Evolutionary conservation across 768 basidiomycete genomes (phyloP).

Genomic region (Russula ochroleuca): DNA sequence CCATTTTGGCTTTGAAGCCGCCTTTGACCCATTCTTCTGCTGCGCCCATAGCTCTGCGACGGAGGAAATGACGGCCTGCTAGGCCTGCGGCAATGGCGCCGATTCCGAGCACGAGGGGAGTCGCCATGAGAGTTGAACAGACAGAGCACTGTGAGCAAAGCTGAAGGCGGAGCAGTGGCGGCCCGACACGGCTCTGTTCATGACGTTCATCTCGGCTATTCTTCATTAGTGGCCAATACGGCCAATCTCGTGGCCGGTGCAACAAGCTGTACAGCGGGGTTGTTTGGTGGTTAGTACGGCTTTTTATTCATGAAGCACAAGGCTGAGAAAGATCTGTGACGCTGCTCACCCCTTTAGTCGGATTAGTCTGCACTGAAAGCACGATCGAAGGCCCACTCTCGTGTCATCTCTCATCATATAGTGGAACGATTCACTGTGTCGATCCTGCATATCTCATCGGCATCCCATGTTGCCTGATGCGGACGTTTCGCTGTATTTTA

Average conservation of each 20-base stretch:
- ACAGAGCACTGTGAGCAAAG: neutral
- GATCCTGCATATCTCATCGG: neutral
- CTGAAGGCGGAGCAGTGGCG: neutral
- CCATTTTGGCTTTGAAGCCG: conserved; percentile 96
- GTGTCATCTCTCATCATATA: neutral
- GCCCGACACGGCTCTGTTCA: neutral
- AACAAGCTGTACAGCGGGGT: neutral
- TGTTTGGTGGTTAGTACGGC: neutral
- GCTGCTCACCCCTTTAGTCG: too few relatives aligned
- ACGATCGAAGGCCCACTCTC: neutral
- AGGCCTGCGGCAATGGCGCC: conserved; percentile 74
- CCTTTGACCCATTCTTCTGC: conserved; percentile 88
- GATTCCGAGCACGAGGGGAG: conserved; percentile 70
- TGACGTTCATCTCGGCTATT: neutral
- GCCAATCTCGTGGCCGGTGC: neutral
- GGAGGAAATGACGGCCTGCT: conserved; percentile 65
- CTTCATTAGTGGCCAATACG: neutral
- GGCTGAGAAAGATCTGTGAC: neutral
- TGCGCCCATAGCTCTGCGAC: conserved; percentile 57
- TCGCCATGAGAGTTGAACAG: conserved; percentile 52
- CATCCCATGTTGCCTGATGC: neutral
- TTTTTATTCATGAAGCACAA: neutral
- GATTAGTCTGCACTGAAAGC: too few relatives aligned
- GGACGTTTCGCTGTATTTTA: too few relatives aligned
- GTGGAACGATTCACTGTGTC: neutral